Conservation (phyloP, 2,329 filamentous ascomycete species). For the Botryotinia convoluta region DNA sequence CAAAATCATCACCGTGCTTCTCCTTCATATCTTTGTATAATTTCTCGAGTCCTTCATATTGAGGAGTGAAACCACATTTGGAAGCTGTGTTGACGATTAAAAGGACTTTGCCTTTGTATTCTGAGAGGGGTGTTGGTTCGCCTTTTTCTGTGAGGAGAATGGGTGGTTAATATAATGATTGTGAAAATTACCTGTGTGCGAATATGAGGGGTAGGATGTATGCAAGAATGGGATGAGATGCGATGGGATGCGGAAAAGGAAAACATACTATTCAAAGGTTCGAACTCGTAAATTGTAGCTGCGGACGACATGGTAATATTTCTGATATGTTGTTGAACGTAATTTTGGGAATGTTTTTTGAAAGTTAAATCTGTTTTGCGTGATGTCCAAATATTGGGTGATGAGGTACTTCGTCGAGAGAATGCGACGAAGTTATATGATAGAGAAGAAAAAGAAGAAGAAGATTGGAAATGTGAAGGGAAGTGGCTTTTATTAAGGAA, state of each 20-base stretch:
- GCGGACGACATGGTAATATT: constrained; percentile 58
- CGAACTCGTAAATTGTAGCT: constrained; percentile 78
- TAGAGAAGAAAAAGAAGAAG: neutral
- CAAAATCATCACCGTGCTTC: constrained; percentile 66
- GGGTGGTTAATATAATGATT: constrained; percentile 18
- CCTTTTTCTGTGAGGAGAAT: constrained; percentile 63
- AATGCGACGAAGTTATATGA: neutral
- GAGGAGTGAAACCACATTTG: constrained; percentile 98
- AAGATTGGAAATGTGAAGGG: neutral
- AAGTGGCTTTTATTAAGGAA: neutral
- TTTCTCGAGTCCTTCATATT: constrained; percentile 86
- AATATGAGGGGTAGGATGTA: neutral
- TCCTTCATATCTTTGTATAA: constrained; percentile 77
- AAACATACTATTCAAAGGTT: constrained; percentile 72
- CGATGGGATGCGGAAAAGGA: neutral
- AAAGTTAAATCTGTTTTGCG: constrained; percentile 1
- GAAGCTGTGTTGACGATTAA: constrained; percentile 97
- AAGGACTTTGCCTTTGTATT: constrained; percentile 87
- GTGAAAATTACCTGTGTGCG: neutral
- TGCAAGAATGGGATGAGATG: neutral
- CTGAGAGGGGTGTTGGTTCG: constrained; percentile 63
- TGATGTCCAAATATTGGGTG: constrained; percentile 12
- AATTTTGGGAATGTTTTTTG: neutral
- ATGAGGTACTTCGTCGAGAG: neutral
- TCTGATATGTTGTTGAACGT: constrained; percentile 14